Conservation (phyloP, 2,329 filamentous ascomycete species). For the Diplodia seriata region DNA sequence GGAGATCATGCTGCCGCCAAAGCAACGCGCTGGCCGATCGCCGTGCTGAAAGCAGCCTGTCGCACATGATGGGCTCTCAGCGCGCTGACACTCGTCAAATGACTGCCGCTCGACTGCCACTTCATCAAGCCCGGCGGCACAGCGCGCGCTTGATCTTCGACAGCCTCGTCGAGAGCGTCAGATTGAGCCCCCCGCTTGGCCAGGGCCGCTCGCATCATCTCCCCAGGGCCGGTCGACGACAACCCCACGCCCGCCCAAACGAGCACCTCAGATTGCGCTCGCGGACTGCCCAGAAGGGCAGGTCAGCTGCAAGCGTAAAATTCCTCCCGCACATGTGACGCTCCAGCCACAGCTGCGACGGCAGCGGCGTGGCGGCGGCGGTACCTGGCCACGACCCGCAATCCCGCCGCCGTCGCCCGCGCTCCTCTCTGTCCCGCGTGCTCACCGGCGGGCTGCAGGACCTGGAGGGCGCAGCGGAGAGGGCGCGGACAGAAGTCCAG, state of each 20-base stretch:
- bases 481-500: conserved; percentile 28
- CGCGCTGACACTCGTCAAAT: conserved; percentile 30
- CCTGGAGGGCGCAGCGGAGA: background rate
- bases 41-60: conserved; percentile 30
- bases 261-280: conserved; percentile 15
- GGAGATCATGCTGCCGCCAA: conserved; percentile 5
- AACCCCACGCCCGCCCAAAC: conserved; percentile 8
- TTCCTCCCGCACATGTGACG: conserved; percentile 31
- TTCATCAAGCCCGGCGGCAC: conserved; percentile 19
- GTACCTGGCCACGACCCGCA: conserved; percentile 7
- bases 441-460: conserved; percentile 1
- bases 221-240: background rate
- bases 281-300: conserved; percentile 20
- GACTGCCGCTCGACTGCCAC: conserved; percentile 30
- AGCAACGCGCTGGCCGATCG: conserved; percentile 14
- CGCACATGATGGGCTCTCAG: conserved; percentile 24
- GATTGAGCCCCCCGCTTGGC: conserved; percentile 19
- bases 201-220: conserved; percentile 14
- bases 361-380: conserved; percentile 22
- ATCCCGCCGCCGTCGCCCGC: background rate
- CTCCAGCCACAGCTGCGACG: conserved; percentile 24
- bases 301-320: conserved; percentile 30
- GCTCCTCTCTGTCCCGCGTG: background rate
- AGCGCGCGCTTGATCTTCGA: conserved; percentile 19
- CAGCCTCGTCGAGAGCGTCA: conserved; percentile 24